A percentile compares a stretch with the other conserved stretches of the same genome.
Evolutionary conservation across 2,329 filamentous ascomycete species (phyloP).

Genomic region (Penicillium brevicompactum): DNA sequence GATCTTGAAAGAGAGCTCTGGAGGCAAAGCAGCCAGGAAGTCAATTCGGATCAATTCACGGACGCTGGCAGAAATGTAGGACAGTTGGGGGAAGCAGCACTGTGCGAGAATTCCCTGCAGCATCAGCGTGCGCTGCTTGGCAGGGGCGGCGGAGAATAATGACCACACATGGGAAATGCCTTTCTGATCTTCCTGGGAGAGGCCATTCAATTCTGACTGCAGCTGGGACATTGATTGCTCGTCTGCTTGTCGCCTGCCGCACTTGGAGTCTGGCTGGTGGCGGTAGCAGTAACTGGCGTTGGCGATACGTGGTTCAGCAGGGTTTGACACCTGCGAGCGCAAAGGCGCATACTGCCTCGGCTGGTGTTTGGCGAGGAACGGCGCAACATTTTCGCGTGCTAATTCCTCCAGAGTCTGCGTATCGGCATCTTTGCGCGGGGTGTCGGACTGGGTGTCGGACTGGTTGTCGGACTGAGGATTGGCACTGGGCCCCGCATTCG

Average conservation of each 20-base stretch:
- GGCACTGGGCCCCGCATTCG: constrained; percentile 19
- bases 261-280: constrained; percentile 91
- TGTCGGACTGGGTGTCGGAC: constrained; percentile 16
- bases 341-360: constrained; percentile 84
- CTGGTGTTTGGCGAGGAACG: constrained; percentile 89
- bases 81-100: constrained; percentile 96
- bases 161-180: constrained; percentile 98
- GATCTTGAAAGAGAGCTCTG: constrained; percentile 91
- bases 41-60: constrained; percentile 97
- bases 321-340: constrained; percentile 44
- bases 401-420: constrained; percentile 58
- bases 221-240: constrained; percentile 95
- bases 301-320: constrained; percentile 46
- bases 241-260: constrained; percentile 78
- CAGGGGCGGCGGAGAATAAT: constrained; percentile 90
- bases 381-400: constrained; percentile 76
- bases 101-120: constrained; percentile 93
- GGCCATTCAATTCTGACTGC: constrained; percentile 81
- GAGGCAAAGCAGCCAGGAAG: constrained; percentile 84
- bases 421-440: constrained; percentile 32
- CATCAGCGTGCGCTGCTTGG: constrained; percentile 94
- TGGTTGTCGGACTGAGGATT: constrained; percentile 25
- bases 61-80: constrained; percentile 85
- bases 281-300: constrained; percentile 96
- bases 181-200: constrained; percentile 85